These are phyloP conservation scores for Thoreauomyces humboldtii DNA, from an alignment of 192 early-diverging fungal genomes.

Conservation along the genomic window DNA sequence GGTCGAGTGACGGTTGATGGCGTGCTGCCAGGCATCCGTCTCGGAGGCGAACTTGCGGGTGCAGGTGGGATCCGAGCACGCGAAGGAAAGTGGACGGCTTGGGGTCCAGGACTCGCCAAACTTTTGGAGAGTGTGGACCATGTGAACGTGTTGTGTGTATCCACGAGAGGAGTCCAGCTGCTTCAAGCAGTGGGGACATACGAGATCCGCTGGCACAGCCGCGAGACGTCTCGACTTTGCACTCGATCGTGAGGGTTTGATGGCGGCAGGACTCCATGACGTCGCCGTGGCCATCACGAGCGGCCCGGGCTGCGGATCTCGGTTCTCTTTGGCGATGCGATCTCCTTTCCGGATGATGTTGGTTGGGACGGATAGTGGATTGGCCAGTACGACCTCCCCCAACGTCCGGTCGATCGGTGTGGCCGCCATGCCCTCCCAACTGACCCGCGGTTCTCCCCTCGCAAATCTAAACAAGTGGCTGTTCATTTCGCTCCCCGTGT, in stretches of 20 bases:
- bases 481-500: constrained; percentile 44
- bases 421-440: constrained; percentile 19
- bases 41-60: constrained; percentile 34
- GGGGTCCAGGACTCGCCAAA: constrained; percentile 46
- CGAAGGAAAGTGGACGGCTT: background rate
- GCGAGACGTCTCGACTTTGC: constrained; percentile 19
- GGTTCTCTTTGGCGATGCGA: no score
- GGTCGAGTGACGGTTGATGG: constrained; percentile 45
- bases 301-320: no score
- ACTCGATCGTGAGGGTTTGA: background rate
- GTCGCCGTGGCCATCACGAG: no score
- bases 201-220: constrained; percentile 30
- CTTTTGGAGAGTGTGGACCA: constrained; percentile 48
- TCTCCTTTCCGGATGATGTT: no score
- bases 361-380: no score
- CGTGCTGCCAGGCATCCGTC: constrained; percentile 42
- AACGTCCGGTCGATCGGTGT: background rate
- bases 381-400: no score
- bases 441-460: constrained; percentile 5
- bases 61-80: background rate
- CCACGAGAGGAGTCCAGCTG: constrained; percentile 35
- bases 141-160: constrained; percentile 49
- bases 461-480: constrained; percentile 44
- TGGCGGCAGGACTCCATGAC: constrained; percentile 7
- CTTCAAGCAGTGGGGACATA: constrained; percentile 49